Base-by-base conservation (phyloP, 1,139 yeast species). In the Kurtzmaniella quercitrusa region DNA sequence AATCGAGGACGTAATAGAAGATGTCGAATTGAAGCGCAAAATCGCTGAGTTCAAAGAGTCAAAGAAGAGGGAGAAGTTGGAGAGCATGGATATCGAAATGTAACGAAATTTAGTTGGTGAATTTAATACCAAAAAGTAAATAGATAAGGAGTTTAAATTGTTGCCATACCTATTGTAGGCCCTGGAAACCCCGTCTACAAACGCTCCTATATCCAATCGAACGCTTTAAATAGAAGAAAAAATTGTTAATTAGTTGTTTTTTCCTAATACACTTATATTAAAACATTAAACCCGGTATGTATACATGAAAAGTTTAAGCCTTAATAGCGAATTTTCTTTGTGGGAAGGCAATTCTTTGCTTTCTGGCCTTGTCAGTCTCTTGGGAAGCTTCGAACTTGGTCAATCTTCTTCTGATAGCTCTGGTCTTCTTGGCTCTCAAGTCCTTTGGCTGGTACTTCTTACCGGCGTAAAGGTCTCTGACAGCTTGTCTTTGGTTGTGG, bases 391-490 rank as follows among this genome's bases (percentile, higher is more conserved):
- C 97, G 74, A 76, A 74, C 70, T 85, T 80, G 73, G 97, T 83
- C 71, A 93, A 83, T 72, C 84, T 82, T 83, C 98, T 88, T 87
- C 98, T 91, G 76, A 93, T 78, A 74, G 98, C 98, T 84, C 98
- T 93, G 77, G 98, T 93, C 86, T 93, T 88, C 91, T 93, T 93
- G 66, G 88, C 96, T 81, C 98, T 93, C 78, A 93, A 84, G 74
- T 91, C 98, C 82, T 91, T 91, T 80, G 98, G 98, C 73, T 84
- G 81, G 84, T 83, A 87, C 80, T 89, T 91, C 84, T 89, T 89
- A 77, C 91, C 95, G 61, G 82, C 81, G 93, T 89, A 91, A 82
- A 87, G 85, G 69, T 86, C 95, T 76, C 88, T 88, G 71, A 88
- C 96, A 62, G 86, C 84, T 59, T 85, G 91, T 79, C 98, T 91